Conservation (phyloP, 169 alveolate genomes). For the Plasmodium berghei region DNA sequence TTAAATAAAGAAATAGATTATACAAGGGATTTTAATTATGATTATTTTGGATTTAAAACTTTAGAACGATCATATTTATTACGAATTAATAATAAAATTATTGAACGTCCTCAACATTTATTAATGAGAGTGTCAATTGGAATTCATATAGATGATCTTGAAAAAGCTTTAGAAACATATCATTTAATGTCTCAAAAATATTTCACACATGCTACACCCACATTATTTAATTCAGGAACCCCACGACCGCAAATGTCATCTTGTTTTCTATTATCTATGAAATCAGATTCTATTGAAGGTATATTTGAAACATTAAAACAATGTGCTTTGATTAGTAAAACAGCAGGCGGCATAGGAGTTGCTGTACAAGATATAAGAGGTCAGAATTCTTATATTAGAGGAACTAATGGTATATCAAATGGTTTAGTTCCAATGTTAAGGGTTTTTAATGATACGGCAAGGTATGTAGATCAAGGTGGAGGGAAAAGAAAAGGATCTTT, state of each 20-base stretch:
- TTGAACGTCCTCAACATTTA: constrained; percentile 98
- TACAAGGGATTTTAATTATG: constrained; percentile 95
- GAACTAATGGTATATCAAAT: constrained; percentile 98
- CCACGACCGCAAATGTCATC: constrained; percentile 97
- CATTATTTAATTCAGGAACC: constrained; percentile 98
- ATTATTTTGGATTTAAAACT: constrained; percentile 98
- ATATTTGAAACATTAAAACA: constrained; percentile 96
- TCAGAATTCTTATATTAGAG: constrained; percentile 96
- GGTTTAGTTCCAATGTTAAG: constrained; percentile 99
- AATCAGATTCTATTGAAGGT: constrained; percentile 98
- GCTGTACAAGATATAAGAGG: constrained; percentile 97
- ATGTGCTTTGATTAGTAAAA: constrained; percentile 97
- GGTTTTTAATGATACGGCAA: constrained; percentile 95
- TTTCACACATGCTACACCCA: constrained; percentile 99
- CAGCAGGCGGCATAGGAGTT: constrained; percentile 99
- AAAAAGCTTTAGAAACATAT: constrained; percentile 94
- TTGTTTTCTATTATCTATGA: constrained; percentile 95
- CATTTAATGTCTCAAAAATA: constrained; percentile 95
- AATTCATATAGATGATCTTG: constrained; percentile 96
- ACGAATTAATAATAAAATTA: constrained; percentile 92
- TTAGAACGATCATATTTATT: constrained; percentile 95
- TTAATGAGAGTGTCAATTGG: constrained; percentile 98
- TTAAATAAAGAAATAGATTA: constrained; percentile 94
- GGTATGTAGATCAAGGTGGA: constrained; percentile 97
- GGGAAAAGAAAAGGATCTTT: constrained; percentile 98